Conservation (phyloP, 2,329 filamentous ascomycete species). For the Penicillium sp. region DNA sequence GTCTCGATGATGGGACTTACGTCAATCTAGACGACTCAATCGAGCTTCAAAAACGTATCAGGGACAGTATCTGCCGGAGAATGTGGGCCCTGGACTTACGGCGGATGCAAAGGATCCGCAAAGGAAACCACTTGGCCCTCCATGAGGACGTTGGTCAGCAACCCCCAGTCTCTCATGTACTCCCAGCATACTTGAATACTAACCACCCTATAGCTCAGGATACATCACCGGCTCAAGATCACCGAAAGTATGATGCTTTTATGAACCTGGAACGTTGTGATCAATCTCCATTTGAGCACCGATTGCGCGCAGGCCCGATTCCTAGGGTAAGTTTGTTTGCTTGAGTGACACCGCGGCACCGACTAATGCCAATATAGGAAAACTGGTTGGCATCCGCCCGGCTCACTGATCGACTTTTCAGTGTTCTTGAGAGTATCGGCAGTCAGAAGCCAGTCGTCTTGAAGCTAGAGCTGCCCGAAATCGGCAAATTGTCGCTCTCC, state of each 20-base stretch:
- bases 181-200: slow-evolving; percentile 1
- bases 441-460: slow-evolving; percentile 33
- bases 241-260: slow-evolving; percentile 41
- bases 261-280: slow-evolving; percentile 42
- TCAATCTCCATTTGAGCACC: slow-evolving; percentile 39
- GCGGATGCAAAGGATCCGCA: slow-evolving; percentile 42
- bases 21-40: slow-evolving; percentile 46
- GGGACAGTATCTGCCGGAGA: slow-evolving; percentile 42
- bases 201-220: slow-evolving; percentile 30
- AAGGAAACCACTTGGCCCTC: slow-evolving; percentile 36
- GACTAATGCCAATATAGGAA: slow-evolving; percentile 32
- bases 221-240: slow-evolving; percentile 31
- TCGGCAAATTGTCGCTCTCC: slow-evolving; percentile 28
- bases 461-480: slow-evolving; percentile 29
- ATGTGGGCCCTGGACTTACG: slow-evolving; percentile 46
- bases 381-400: slow-evolving; percentile 38
- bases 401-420: slow-evolving; percentile 39
- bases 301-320: slow-evolving; percentile 40
- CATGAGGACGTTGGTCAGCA: slow-evolving; percentile 42
- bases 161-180: too few species aligned
- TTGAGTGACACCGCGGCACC: background rate
- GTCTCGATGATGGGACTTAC: slow-evolving; percentile 45
- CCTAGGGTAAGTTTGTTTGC: slow-evolving; percentile 33
- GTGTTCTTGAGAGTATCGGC: slow-evolving; percentile 33
- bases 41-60: slow-evolving; percentile 40